These are phyloP conservation scores for Pilaira anomala DNA, from an alignment of 192 early-diverging fungal genomes.

Conservation along the genomic window DNA sequence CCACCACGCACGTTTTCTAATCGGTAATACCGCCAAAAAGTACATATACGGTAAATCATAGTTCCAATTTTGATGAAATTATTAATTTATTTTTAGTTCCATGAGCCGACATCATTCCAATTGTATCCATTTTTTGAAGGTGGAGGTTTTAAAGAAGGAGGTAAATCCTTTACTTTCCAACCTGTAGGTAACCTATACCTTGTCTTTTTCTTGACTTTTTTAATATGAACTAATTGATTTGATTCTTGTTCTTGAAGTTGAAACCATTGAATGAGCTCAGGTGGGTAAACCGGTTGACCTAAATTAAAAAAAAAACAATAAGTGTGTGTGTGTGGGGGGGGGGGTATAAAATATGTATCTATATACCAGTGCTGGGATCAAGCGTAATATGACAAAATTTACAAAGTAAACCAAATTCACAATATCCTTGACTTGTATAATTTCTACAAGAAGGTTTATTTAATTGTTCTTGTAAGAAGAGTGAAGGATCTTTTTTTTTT, in stretches of 20 bases:
- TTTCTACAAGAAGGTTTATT: constrained; percentile 36
- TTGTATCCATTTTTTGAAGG: constrained; percentile 32
- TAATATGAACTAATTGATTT: neutral
- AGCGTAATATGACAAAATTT: constrained; percentile 35
- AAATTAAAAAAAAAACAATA: neutral
- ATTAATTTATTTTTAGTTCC: constrained; percentile 20
- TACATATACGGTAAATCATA: too few species aligned
- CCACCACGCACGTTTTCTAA: too few species aligned
- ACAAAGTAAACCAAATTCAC: constrained; percentile 39
- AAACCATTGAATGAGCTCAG: constrained; percentile 21
- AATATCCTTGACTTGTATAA: constrained; percentile 26
- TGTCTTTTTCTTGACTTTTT: neutral
- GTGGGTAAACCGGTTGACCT: constrained; percentile 25
- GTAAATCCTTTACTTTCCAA: constrained; percentile 33
- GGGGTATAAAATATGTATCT: too few species aligned
- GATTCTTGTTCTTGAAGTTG: neutral
- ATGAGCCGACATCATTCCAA: constrained; percentile 31
- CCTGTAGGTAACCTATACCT: constrained; percentile 35
- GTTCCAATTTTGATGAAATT: too few species aligned
- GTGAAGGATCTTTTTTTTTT: constrained; percentile 27
- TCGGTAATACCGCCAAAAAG: too few species aligned
- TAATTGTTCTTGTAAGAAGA: constrained; percentile 35
- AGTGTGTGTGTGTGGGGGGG: neutral
- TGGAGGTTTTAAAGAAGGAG: constrained; percentile 38
- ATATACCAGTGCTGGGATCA: constrained; percentile 3